Conservation (phyloP, 768 basidiomycete genomes). For the Amanita brunnescens region DNA sequence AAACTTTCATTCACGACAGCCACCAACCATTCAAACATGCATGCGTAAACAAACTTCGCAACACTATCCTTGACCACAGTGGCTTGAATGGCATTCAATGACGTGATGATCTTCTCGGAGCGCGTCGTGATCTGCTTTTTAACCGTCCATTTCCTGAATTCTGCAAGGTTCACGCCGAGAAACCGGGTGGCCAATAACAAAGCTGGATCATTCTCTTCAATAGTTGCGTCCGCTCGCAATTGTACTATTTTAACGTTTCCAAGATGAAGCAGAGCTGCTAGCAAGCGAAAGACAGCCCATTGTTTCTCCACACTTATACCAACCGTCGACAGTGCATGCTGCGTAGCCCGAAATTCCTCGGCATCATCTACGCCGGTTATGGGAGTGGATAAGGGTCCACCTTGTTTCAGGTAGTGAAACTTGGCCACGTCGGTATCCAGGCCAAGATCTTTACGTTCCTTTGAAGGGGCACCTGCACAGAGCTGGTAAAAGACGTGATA, state of each 20-base stretch:
- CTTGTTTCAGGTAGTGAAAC: slow-evolving; percentile 91
- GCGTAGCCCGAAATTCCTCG: slow-evolving; percentile 90
- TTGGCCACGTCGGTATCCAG: slow-evolving; percentile 78
- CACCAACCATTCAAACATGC: slow-evolving; percentile 97
- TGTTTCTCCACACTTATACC: slow-evolving; percentile 97
- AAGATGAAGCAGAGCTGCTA: slow-evolving; percentile 92
- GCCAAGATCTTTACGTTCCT: slow-evolving; percentile 92
- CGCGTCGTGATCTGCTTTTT: slow-evolving; percentile 97
- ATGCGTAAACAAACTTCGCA: slow-evolving; percentile 97
- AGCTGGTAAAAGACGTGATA: slow-evolving; percentile 99
- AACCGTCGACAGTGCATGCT: slow-evolving; percentile 92
- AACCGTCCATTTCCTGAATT: slow-evolving; percentile 98
- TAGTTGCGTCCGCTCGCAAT: slow-evolving; percentile 68
- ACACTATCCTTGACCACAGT: slow-evolving; percentile 93
- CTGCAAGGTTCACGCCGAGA: slow-evolving; percentile 79
- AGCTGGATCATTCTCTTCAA: slow-evolving; percentile 78
- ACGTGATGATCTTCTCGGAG: slow-evolving; percentile 89
- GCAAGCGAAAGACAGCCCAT: slow-evolving; percentile 93
- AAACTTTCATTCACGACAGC: slow-evolving; percentile 96
- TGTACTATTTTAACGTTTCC: slow-evolving; percentile 92
- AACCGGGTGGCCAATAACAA: slow-evolving; percentile 80
- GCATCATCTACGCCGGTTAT: slow-evolving; percentile 93
- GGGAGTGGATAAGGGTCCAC: slow-evolving; percentile 78
- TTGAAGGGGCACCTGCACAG: slow-evolving; percentile 91
- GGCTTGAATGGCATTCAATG: slow-evolving; percentile 80